Conservation (phyloP, 75 land plant genomes). For the Pinus tabuliformis region DNA sequence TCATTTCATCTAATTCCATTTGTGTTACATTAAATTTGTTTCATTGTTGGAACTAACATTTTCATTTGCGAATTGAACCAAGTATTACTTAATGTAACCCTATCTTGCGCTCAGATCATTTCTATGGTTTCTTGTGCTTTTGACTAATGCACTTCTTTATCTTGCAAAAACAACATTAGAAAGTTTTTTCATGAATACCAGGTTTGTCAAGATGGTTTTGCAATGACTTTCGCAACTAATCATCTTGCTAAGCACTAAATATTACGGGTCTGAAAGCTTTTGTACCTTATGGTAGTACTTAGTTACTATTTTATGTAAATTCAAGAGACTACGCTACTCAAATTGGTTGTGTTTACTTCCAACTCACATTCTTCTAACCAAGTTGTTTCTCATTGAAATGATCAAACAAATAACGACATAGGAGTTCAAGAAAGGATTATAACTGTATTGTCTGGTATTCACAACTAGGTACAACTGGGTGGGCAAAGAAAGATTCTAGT, state of each 20-base stretch:
- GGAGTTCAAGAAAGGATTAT: conserved; percentile 68
- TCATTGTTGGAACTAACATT: no score
- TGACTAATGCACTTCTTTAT: no score
- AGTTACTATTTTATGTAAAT: no score
- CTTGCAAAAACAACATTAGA: conserved; percentile 40
- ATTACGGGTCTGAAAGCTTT: no score
- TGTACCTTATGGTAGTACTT: no score
- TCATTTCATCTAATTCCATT: no score
- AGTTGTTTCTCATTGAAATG: conserved; percentile 56
- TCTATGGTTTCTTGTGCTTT: no score
- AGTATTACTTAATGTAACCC: no score
- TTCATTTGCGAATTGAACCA: no score
- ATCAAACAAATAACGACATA: conserved; percentile 47
- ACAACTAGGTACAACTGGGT: conserved; percentile 72
- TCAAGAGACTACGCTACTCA: neutral
- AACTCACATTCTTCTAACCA: conserved; percentile 73
- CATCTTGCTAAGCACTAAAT: conserved; percentile 41
- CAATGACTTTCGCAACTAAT: conserved; percentile 82
- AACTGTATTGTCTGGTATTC: conserved; percentile 65
- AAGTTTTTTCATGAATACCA: conserved; percentile 38
- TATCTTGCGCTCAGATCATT: no score
- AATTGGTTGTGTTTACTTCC: conserved; percentile 1
- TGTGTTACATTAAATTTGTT: no score
- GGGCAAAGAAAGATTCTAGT: conserved; percentile 27
- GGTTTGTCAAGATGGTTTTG: conserved; percentile 62